Conservation (phyloP, 805 yeast species). For the Candida chilensis region DNA sequence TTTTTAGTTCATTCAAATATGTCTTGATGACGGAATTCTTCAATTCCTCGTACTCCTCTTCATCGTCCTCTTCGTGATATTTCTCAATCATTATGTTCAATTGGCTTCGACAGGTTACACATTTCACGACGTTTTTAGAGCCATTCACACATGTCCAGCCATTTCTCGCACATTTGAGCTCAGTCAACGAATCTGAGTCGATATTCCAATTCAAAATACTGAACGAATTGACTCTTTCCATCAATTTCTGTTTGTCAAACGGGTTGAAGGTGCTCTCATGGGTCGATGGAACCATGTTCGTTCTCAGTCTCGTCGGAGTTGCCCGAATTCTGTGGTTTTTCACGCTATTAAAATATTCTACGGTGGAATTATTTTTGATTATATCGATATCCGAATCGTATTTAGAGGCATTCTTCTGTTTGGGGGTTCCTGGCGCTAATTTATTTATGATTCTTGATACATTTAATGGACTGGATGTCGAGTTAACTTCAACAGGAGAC, state of each 20-base stretch:
- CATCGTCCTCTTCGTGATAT: not conserved
- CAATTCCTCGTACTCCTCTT: not conserved
- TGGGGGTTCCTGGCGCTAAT: not conserved
- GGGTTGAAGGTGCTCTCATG: conserved; percentile 21
- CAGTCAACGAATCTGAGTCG: conserved; percentile 11
- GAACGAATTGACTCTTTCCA: conserved; percentile 18
- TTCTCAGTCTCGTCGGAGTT: not conserved
- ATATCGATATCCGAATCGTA: not conserved
- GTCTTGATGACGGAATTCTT: not conserved
- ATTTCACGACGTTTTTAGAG: not conserved
- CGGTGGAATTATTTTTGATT: not conserved
- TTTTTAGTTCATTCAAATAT: not conserved
- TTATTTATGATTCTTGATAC: not conserved
- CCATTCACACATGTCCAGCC: conserved; percentile 26
- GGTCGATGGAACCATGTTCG: not conserved
- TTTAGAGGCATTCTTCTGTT: not conserved
- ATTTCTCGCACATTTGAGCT: conserved; percentile 25
- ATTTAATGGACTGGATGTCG: not conserved
- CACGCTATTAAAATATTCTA: not conserved
- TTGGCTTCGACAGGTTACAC: not conserved
- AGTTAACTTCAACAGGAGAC: not conserved
- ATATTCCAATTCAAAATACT: conserved; percentile 23
- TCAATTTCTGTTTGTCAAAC: conserved; percentile 15
- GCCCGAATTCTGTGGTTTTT: not conserved
- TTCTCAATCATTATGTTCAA: not conserved